Percentiles rank a stretch among this genome's conserved stretches.
Evolutionary conservation across 2,329 filamentous ascomycete species (phyloP).

Genomic region (Pestalotiopsis sp.): DNA sequence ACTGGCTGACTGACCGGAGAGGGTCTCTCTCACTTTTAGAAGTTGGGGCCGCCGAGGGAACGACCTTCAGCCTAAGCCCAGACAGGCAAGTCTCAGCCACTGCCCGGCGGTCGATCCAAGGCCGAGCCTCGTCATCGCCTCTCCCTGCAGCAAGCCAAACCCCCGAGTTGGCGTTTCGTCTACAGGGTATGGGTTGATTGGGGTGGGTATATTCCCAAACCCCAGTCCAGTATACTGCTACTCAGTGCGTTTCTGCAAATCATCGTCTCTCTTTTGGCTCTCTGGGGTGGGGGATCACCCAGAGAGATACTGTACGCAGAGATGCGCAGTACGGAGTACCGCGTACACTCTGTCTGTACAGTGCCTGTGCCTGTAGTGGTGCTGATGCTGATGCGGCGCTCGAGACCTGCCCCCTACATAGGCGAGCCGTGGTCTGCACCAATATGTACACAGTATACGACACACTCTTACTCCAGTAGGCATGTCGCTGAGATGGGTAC

Average conservation of each 20-base stretch:
- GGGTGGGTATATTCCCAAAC: not conserved
- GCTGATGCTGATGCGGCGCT: not conserved
- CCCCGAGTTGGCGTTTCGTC: conserved; percentile 10
- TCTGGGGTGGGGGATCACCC: not conserved
- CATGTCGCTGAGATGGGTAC: not conserved
- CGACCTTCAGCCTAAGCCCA: not conserved
- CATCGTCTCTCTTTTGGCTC: not conserved
- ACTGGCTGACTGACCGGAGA: not conserved
- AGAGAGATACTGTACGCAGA: too few species aligned
- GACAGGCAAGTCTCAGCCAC: conserved; percentile 15
- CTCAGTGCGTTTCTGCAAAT: not conserved
- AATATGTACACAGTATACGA: not conserved
- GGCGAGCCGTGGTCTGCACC: not conserved
- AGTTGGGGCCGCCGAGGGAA: not conserved
- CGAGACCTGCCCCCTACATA: not conserved
- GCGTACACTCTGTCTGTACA: not conserved
- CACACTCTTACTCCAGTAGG: conserved; percentile 6
- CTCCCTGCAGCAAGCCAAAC: not conserved
- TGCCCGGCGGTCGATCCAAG: conserved; percentile 2
- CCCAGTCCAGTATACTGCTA: not conserved
- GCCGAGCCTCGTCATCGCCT: conserved; percentile 16
- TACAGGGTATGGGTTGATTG: conserved; percentile 1
- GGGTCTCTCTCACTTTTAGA: not conserved
- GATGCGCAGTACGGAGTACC: too few species aligned
- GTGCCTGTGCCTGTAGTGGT: not conserved